These are phyloP conservation scores for Fraxinus americana DNA, from an alignment of 257 asterid genomes.

Conservation along the genomic window DNA sequence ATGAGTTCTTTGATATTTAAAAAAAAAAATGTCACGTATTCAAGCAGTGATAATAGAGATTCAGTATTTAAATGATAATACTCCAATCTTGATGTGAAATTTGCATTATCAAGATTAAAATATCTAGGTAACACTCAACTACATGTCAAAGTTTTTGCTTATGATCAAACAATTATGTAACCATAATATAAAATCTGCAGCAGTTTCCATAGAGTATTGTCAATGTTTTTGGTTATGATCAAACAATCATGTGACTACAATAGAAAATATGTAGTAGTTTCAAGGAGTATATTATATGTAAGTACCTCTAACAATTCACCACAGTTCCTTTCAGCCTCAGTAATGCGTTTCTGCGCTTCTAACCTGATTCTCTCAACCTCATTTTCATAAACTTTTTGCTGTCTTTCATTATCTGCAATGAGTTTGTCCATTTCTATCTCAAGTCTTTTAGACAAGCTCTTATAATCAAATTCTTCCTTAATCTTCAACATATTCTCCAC, in stretches of 20 bases:
- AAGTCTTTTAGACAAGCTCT: slow-evolving; percentile 79
- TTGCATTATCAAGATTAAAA: not conserved
- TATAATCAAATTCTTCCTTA: slow-evolving; percentile 96
- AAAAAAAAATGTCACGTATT: not conserved
- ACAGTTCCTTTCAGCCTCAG: slow-evolving; percentile 80
- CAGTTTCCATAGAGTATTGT: slow-evolving; percentile 13
- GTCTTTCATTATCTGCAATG: slow-evolving; percentile 89
- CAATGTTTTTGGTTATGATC: not conserved
- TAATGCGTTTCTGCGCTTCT: slow-evolving; percentile 79
- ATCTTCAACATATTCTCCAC: slow-evolving; percentile 99
- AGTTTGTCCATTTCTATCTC: slow-evolving; percentile 93
- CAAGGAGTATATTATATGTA: slow-evolving; percentile 21
- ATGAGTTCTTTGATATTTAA: not conserved
- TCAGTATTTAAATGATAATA: not conserved
- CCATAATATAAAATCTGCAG: slow-evolving; percentile 20
- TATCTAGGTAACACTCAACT: not conserved
- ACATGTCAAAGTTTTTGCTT: not conserved
- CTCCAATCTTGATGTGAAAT: not conserved
- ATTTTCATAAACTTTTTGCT: slow-evolving; percentile 72
- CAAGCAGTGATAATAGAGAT: not conserved
- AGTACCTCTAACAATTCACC: slow-evolving; percentile 82
- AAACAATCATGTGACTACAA: slow-evolving; percentile 12
- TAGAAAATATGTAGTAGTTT: slow-evolving; percentile 19
- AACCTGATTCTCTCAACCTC: slow-evolving; percentile 83
- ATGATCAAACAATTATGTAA: slow-evolving; percentile 1